Base-by-base conservation (phyloP, 495 filamentous ascomycete genomes). In the Acidiella bohemica region DNA sequence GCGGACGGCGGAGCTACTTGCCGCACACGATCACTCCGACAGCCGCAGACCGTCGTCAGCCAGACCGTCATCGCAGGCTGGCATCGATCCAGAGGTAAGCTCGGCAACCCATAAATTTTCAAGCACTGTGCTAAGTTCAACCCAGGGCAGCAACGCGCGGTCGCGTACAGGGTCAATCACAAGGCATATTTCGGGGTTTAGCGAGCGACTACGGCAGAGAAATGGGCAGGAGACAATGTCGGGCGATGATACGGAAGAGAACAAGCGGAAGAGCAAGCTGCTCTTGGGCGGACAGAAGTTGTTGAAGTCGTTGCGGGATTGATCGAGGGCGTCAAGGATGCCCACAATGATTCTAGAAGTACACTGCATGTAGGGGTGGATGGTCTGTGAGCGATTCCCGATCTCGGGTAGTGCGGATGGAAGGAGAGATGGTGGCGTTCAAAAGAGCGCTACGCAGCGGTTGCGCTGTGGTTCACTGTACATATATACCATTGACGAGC, bases 221-320 rank as follows among this genome's bases (percentile, higher is more conserved):
- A 20, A 36, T 5, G 41, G 26, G 24, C 25, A 26, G 16, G 14
- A 33, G 17, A 33, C 22, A 25, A 28, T 19, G 24, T 39, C 24
- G 5, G 40, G 41, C 12, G 42, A 50, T 4, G 51, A 46, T 12
- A 35, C 33, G 28, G 43, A 47, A 21, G 46, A 47, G 2, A 37
- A 13, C 4, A 39, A 36, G 27, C 32, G 47, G 33, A 53, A 47
- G 43, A 53, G 43, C 19, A 53, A 50, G 28, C 31, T 53, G 7
- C 17, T 53, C 18, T 25, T 50, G 11, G 47, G 51, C n/a, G 47
- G 51, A 21, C 47, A 53, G 39, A 53, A 47, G 27, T 26, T 53
- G 22, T 28, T 53, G 26, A 11, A 43, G 21, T 43, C 32, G 13
- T 28, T 51, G 12, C 26, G 48, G 26, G 48, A 51, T 27, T 22